Conservation (phyloP, 116 monocot genomes). For the Thalassia testudinum region DNA sequence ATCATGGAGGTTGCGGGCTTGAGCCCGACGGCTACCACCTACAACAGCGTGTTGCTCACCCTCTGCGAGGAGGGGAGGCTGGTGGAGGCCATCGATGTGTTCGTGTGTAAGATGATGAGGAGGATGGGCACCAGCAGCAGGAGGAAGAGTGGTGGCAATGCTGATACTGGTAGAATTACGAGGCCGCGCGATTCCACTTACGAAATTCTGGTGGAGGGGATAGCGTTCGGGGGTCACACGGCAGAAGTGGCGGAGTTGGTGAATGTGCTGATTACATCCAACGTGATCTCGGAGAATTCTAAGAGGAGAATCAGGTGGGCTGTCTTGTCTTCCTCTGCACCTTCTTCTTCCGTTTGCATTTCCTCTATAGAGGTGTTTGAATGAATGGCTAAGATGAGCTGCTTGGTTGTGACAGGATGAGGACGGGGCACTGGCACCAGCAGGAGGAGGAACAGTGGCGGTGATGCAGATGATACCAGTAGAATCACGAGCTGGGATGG, state of each 20-base stretch:
- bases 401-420: too few relatives aligned
- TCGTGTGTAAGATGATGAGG: constrained; percentile 29
- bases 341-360: too few relatives aligned
- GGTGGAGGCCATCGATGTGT: constrained; percentile 19
- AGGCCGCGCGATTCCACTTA: constrained; percentile 16
- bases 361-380: too few relatives aligned
- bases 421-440: too few relatives aligned
- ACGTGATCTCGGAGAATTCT: constrained; percentile 21
- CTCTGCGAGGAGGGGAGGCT: constrained; percentile 35
- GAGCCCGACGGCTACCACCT: constrained; percentile 31
- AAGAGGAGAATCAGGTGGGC: constrained; percentile 25
- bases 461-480: constrained; percentile 37
- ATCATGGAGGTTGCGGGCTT: constrained; percentile 34
- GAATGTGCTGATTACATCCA: constrained; percentile 14
- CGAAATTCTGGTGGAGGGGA: constrained; percentile 4
- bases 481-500: constrained; percentile 12
- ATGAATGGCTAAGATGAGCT: too few relatives aligned
- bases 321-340: too few relatives aligned
- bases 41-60: constrained; percentile 34
- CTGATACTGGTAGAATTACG: too few relatives aligned
- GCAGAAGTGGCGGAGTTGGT: constrained; percentile 29
- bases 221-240: constrained; percentile 2
- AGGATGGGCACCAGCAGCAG: background rate
- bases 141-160: too few relatives aligned
- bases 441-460: too few relatives aligned